A percentile compares a stretch with the other conserved stretches of the same genome.
Evolutionary conservation across 495 filamentous ascomycete genomes (phyloP).

Genomic region (Penicillium argentinense): DNA sequence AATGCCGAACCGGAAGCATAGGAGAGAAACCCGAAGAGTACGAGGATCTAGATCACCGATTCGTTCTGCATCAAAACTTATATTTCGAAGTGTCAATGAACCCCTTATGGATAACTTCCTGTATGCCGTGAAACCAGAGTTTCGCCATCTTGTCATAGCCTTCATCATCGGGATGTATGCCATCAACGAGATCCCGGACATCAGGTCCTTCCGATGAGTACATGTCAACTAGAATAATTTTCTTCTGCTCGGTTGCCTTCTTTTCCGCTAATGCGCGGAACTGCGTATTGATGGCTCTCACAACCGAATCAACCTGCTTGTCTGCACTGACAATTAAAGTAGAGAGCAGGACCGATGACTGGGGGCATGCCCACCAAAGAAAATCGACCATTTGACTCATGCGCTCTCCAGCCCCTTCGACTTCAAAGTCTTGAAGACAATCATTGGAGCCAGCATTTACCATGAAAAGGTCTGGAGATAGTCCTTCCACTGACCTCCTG

Average conservation of each 20-base stretch:
- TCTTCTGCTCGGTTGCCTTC: neutral
- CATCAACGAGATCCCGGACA: slow-evolving; percentile 29
- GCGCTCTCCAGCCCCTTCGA: slow-evolving; percentile 31
- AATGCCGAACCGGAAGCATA: too few species aligned
- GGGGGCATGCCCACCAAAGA: slow-evolving; percentile 26
- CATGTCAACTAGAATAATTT: slow-evolving; percentile 34
- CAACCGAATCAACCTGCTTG: slow-evolving; percentile 27
- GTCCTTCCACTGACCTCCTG: slow-evolving; percentile 22
- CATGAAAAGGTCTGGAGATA: slow-evolving; percentile 31
- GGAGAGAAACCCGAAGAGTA: too few species aligned
- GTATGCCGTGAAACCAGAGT: slow-evolving; percentile 4
- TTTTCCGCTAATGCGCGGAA: slow-evolving; percentile 17
- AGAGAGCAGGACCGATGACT: slow-evolving; percentile 31
- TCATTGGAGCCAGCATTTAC: slow-evolving; percentile 41
- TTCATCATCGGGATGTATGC: slow-evolving; percentile 33
- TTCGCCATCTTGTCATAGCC: slow-evolving; percentile 38
- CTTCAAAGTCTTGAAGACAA: slow-evolving; percentile 34
- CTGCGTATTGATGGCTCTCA: slow-evolving; percentile 31
- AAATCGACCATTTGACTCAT: slow-evolving; percentile 22
- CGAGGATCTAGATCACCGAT: too few species aligned
- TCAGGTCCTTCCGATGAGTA: slow-evolving; percentile 31
- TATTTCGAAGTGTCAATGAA: neutral
- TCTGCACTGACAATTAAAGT: slow-evolving; percentile 35
- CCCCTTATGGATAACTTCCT: neutral
- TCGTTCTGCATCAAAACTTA: too few species aligned